Evolutionary conservation across 495 filamentous ascomycete species (phyloP), one percentile per base, ranked within the genome.

Genomic region (Penicillium canariense): DNA sequence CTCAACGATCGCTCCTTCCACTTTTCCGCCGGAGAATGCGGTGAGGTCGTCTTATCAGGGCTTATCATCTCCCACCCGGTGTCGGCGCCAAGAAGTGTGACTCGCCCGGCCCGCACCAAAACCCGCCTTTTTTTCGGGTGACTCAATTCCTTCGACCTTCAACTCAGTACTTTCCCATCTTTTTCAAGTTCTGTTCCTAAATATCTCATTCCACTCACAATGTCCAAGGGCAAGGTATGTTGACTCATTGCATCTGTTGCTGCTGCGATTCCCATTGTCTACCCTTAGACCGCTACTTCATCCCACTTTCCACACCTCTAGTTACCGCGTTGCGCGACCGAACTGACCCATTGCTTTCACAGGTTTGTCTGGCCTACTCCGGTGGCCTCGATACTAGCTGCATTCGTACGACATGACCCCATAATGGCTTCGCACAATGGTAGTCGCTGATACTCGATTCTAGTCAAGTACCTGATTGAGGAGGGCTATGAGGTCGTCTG

Each of bases 361-460:
- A 71, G 67, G 67, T 71, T 64, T 72, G 69, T 51, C 58, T 72
- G 36, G 69, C 69, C 55, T 72, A 69, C 67, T 70, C 67, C 51
- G 69, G 69, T 67, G 86, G 86, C 54, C 78, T 89, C 46, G 85
- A 88, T 66, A 89, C 86, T 65, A 82, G 78, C 67, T 82, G 79
- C 61, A 84, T 84, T 66, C 72, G 81, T 63, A 70, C 62, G 70
- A 54, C 30, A 17, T 31, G 3, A 9, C 22, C 43, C 25, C 2
- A 17, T 9, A 46, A 18, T 27, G 30, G 25, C 39, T 54, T 35
- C 14, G 9, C n/a, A 14, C 50, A 48, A 58, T 60, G 22, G 25
- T 36, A 15, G 12, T 54, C 60, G 38, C 60, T 61, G 58, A 69
- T 53, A 39, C 23, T n/a, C 39, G 22, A 32, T 11, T 46, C 36